A percentile compares a stretch with the other conserved stretches of the same genome.
These are phyloP conservation scores for Potentilla sterilis DNA, from an alignment of 306 rosid species.

Conservation along the genomic window DNA sequence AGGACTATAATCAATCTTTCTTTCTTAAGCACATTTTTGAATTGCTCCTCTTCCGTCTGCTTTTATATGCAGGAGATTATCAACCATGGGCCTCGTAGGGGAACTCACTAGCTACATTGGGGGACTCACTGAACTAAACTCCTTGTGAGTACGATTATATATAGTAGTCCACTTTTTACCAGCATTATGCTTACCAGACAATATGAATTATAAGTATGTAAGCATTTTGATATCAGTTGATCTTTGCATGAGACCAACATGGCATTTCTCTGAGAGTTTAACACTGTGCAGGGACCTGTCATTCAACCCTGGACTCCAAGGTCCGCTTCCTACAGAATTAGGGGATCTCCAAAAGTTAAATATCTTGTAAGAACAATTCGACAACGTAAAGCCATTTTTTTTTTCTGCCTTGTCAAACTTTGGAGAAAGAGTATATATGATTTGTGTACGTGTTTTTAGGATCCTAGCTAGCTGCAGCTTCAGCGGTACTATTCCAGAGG, in stretches of 20 bases:
- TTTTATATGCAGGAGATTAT: constrained; percentile 43
- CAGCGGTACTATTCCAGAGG: constrained; percentile 65
- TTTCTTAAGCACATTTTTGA: neutral
- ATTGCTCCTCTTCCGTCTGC: neutral
- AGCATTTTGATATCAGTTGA: neutral
- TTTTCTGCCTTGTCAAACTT: neutral
- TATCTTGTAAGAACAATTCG: constrained; percentile 53
- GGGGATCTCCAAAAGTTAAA: constrained; percentile 51
- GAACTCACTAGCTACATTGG: constrained; percentile 61
- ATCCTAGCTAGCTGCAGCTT: constrained; percentile 75
- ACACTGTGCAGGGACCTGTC: constrained; percentile 64
- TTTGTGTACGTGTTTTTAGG: constrained; percentile 38
- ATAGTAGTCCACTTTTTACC: neutral
- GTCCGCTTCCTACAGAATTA: constrained; percentile 49
- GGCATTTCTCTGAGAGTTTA: neutral
- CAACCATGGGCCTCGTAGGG: constrained; percentile 59
- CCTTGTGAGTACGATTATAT: constrained; percentile 49
- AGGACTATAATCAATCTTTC: neutral
- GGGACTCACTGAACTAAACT: constrained; percentile 54
- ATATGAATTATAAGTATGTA: neutral
- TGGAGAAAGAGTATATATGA: neutral
- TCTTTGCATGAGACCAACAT: neutral
- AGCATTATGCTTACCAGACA: neutral
- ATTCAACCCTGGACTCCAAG: constrained; percentile 54
- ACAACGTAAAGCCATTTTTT: constrained; percentile 11